Evolutionary conservation across 306 rosid species (phyloP), one percentile per base, ranked within the genome.

Genomic region (Vigna unguiculata): DNA sequence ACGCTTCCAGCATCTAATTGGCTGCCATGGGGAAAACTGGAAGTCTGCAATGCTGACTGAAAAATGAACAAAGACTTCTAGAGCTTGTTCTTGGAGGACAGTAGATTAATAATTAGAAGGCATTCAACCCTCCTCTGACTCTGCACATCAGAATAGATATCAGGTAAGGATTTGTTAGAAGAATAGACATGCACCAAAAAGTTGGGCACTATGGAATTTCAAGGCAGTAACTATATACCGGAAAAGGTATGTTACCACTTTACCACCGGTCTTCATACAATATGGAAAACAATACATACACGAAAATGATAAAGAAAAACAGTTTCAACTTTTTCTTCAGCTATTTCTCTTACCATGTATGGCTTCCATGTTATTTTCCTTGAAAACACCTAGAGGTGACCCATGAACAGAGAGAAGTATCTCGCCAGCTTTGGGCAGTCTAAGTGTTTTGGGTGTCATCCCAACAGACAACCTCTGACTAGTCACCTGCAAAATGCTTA

Each of bases 311-410:
- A 54, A 20, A 75, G 34, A 61, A 69, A 75, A 52, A 66, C 4
- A 82, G 45, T 69, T 58, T 70, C 25, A 67, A 65, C 20, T 62
- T 70, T 57, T 6, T 34, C 21, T 53, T 69, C 40, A 41, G 20
- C n/a, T 62, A 59, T 20, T 36, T 66, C 53, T 62, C 80, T 12
- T 88, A 94, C 98, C 96, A 24, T 83, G 55, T 78, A 94, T 90
- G 63, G 98, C 91, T 87, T 90, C 96, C 98, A 95, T 90, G n/a
- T n/a, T n/a, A n/a, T n/a, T n/a, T 69, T 92, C 98, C 86, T 83
- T 90, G 87, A 34, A 95, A 84, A 90, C 90, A 43, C 97, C 97
- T 57, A 90, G 93, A 46, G 96, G 99, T 38, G 99, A 92, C 73
- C 97, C 97, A 79, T 85, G 96, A 54, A 95, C 92, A 48, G 97